Evolutionary conservation across 306 rosid genomes (phyloP).

Genomic region (Cicer bijugum): DNA sequence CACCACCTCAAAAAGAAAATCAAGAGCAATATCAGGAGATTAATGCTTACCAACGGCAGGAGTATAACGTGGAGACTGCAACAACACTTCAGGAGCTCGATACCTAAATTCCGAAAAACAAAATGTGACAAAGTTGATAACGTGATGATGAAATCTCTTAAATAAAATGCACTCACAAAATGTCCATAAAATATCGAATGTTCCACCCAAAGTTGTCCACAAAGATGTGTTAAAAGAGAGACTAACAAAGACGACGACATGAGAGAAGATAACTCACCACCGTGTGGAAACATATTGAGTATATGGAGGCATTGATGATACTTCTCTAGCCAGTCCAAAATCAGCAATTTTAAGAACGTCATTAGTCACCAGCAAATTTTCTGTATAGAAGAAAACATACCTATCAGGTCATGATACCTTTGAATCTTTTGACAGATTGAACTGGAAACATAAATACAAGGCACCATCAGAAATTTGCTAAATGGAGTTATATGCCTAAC

Average conservation of each 20-base stretch:
- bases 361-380: slow-evolving; percentile 81
- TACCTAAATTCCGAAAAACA: slow-evolving; percentile 59
- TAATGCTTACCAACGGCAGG: slow-evolving; percentile 80
- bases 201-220: background rate
- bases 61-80: slow-evolving; percentile 70
- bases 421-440: slow-evolving; percentile 32
- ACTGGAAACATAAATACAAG: slow-evolving; percentile 14
- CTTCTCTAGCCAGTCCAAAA: slow-evolving; percentile 91
- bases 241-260: slow-evolving; percentile 6
- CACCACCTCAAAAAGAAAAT: slow-evolving; percentile 45
- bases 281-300: slow-evolving; percentile 95
- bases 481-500: slow-evolving; percentile 46
- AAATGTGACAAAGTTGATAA: slow-evolving; percentile 25
- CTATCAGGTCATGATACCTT: slow-evolving; percentile 25
- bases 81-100: slow-evolving; percentile 88
- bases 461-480: slow-evolving; percentile 28
- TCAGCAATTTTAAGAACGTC: slow-evolving; percentile 82
- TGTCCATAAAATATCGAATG: slow-evolving; percentile 19
- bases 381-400: slow-evolving; percentile 47
- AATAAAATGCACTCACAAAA: background rate
- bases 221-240: slow-evolving; percentile 15
- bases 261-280: slow-evolving; percentile 67
- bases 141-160: background rate
- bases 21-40: slow-evolving; percentile 18
- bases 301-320: slow-evolving; percentile 82